Base-by-base conservation (phyloP, 78 protist species). In the Blattamonas nauphoetae region DNA sequence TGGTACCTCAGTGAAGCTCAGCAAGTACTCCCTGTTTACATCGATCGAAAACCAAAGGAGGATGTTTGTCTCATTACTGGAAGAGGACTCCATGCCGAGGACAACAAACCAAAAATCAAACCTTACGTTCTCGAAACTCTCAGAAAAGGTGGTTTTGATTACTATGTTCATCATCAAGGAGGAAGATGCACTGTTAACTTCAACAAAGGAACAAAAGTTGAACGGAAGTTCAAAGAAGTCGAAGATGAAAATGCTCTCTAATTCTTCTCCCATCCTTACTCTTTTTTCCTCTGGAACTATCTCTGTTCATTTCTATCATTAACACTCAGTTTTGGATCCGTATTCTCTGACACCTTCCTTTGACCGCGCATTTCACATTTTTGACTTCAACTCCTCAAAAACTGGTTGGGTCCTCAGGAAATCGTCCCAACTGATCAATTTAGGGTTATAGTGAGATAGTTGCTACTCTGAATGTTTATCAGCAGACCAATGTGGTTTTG, bases 141-240 rank as follows among this genome's bases (percentile, higher is more conserved):
- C 21, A 55, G 71, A 55, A 55, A 55, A 29, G 71, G 38, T 29
- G 71, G 71, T 11, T 21, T 55, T 21, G 71, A 55, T 21, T 55
- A 29, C 21, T 55, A 55, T 55, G 21, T 55, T 55, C 71, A 55
- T 55, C 71, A 55, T 55, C 21, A 11, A 55, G 71, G 71, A 55
- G 71, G 71, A 55, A 55, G 71, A 55, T 11, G 11, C 21, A 55
- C 71, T 55, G 71, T 55, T 11, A 55, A 55, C 21, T 55, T 55
- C 71, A 55, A 55, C 71, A 55, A 55, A 55, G 71, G 71, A 55
- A 55, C 71, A 55, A 55, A 55, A 55, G 71, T 55, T 55, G 71
- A 55, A 55, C 11, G 71, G 71, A 55, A 55, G 21, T 55, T 55
- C 21, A 55, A 55, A 55, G 71, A 55, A 55, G 71, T 21, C 11